phyloP scores from a whole-genome alignment of 2,329 filamentous ascomycete genomes.

The Fusarium odoratissimum region DNA sequence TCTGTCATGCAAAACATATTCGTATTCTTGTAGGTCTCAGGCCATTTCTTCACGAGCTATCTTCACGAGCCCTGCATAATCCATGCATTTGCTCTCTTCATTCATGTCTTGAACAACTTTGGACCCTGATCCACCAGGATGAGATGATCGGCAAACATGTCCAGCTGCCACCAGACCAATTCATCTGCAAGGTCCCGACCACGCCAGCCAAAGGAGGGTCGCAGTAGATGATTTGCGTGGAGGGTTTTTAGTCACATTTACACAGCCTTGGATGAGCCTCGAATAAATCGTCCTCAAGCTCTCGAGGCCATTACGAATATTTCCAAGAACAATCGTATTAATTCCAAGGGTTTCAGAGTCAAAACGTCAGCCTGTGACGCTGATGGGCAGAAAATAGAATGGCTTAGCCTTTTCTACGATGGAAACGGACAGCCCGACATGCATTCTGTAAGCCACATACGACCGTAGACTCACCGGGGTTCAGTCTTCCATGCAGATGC shows the following conservation, averaged over 20 bases:
- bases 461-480: conserved; percentile 29
- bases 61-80: conserved; percentile 28
- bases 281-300: not conserved
- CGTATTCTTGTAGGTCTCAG: conserved; percentile 6
- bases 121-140: conserved; percentile 34
- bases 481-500: conserved; percentile 29
- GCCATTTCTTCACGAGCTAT: conserved; percentile 1
- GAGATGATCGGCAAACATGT: conserved; percentile 31
- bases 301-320: not conserved
- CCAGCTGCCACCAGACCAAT: conserved; percentile 21
- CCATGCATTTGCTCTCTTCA: conserved; percentile 6
- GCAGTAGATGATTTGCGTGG: conserved; percentile 36
- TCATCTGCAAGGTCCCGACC: conserved; percentile 44
- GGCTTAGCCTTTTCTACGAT: conserved; percentile 27
- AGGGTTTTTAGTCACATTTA: conserved; percentile 5
- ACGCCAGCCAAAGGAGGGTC: conserved; percentile 27
- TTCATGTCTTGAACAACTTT: conserved; percentile 6
- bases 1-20: conserved; percentile 6
- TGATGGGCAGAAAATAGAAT: conserved; percentile 22
- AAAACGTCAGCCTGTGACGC: conserved; percentile 12
- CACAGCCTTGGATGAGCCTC: conserved; percentile 23
- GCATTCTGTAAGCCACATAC: conserved; percentile 35
- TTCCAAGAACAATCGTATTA: not conserved
- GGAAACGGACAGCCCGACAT: conserved; percentile 36
- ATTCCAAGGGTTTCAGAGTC: not conserved